Base-by-base conservation (phyloP, 306 rosid genomes). In the Cyclanthera cordifolia region DNA sequence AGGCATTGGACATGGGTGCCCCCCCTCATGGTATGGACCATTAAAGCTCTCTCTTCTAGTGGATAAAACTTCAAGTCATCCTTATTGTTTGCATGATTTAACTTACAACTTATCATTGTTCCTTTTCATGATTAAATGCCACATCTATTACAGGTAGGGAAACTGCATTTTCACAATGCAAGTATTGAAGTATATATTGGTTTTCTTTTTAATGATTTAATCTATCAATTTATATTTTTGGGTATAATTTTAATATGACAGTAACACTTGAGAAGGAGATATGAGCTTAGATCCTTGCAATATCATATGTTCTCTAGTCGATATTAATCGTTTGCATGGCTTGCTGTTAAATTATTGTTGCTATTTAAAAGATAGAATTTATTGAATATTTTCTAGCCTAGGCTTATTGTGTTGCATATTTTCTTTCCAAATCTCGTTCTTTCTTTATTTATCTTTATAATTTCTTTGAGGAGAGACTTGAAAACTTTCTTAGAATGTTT, bases 1-100 rank as follows among this genome's bases (percentile, higher is more conserved):
- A 93, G 80, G 99, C 99, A 21, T 78, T 93, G 51, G 99, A 90
- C 88, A 93, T 90, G 95, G 99, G 96, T 56, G 99, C 96, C 80
- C 99, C 96, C 70, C 96, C 99, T 50, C 99, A 90, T 72, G 99
- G 99, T 93, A 89, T 76, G 78, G 56, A 66, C 6, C 54, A 46
- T 46, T 45, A 60, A 64, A 24, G 41, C 41, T 66, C 23, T 66
- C 23, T 45, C 41, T 65, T 43, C 30, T 21, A 13, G 41, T 65
- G 14, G 21, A 39, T 65, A 24, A 17, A 28, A 34, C n/a, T 60
- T 34, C 0, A 60, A 65, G 9, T 16, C 53, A 43, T 16, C 70
- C 17, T 65, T 34, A 34, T 34, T 34, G 41, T 34, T 34, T 45
- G 24, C 4, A 34, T 23, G 28, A 60, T 17, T 37, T 60, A 59